A percentile compares a stretch with the other conserved stretches of the same genome.
Evolutionary conservation across 768 basidiomycete species (phyloP).

Genomic region (Punctularia strigosozonata): DNA sequence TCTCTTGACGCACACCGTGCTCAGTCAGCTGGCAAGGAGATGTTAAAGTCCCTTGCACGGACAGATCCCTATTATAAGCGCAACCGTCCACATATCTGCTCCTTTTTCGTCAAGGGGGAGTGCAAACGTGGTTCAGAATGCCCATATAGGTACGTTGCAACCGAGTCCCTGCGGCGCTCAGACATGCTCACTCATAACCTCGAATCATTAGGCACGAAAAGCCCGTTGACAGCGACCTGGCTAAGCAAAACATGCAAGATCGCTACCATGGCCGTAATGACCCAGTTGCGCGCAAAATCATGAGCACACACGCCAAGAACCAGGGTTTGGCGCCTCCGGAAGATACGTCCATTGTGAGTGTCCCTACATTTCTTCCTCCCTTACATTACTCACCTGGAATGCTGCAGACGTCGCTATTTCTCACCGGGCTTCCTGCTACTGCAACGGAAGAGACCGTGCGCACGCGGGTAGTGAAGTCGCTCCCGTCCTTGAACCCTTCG

Average conservation of each 20-base stretch:
- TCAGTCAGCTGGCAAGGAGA: slow-evolving; percentile 82
- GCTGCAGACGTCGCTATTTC: slow-evolving; percentile 71
- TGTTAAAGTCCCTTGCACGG: slow-evolving; percentile 90
- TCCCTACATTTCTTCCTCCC: background rate
- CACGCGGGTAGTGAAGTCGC: slow-evolving; percentile 53
- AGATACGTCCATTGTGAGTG: slow-evolving; percentile 71
- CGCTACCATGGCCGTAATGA: slow-evolving; percentile 89
- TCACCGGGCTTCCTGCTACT: slow-evolving; percentile 59
- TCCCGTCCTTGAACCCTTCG: slow-evolving; percentile 49
- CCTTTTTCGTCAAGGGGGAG: slow-evolving; percentile 92
- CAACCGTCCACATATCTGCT: slow-evolving; percentile 88
- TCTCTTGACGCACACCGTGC: slow-evolving; percentile 49
- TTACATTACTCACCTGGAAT: slow-evolving; percentile 7
- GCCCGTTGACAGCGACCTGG: slow-evolving; percentile 68
- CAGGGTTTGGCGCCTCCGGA: slow-evolving; percentile 87
- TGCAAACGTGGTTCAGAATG: slow-evolving; percentile 88
- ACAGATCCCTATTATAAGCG: slow-evolving; percentile 97
- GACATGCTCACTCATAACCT: background rate
- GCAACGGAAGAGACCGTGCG: slow-evolving; percentile 69
- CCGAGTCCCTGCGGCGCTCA: background rate
- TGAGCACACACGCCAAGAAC: slow-evolving; percentile 64
- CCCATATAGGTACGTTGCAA: slow-evolving; percentile 59
- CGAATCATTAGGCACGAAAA: slow-evolving; percentile 71
- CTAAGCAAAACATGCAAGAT: slow-evolving; percentile 91
- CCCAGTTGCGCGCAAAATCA: slow-evolving; percentile 87